phyloP scores from a whole-genome alignment of 2,329 filamentous ascomycete species.

The Exserohilum rostratum region DNA sequence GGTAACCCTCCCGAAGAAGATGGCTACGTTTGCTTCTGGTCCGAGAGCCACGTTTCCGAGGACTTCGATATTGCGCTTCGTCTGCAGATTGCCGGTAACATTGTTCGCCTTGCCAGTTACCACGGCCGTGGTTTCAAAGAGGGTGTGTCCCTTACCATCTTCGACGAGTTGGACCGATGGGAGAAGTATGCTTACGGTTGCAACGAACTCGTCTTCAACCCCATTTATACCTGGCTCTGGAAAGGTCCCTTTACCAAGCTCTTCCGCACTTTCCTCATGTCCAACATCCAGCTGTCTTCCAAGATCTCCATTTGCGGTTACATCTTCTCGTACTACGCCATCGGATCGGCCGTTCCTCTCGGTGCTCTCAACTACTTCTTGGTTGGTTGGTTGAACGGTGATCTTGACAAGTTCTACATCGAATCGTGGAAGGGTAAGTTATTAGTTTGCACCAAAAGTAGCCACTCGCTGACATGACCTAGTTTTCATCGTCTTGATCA shows the following conservation, averaged over 20 bases:
- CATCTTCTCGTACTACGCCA: conserved; percentile 72
- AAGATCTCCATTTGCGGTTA: conserved; percentile 74
- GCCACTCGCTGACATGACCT: conserved; percentile 43
- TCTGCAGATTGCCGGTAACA: conserved; percentile 70
- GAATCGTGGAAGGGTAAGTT: conserved; percentile 67
- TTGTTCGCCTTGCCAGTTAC: conserved; percentile 71
- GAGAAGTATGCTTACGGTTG: conserved; percentile 73
- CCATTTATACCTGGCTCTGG: conserved; percentile 65
- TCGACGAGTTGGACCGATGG: conserved; percentile 73
- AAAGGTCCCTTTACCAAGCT: conserved; percentile 68
- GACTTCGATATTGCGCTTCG: conserved; percentile 77
- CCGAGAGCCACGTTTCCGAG: conserved; percentile 75
- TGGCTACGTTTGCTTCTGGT: conserved; percentile 72
- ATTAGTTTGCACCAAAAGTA: too few relatives aligned
- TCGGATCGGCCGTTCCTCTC: conserved; percentile 68
- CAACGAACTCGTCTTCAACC: conserved; percentile 73
- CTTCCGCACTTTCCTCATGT: conserved; percentile 65
- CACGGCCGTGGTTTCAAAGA: conserved; percentile 73
- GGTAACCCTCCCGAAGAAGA: conserved; percentile 54
- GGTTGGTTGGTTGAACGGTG: conserved; percentile 72
- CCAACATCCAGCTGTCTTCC: conserved; percentile 66
- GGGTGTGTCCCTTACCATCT: conserved; percentile 73
- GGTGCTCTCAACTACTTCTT: conserved; percentile 72
- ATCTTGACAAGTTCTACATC: conserved; percentile 78
- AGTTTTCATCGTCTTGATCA: conserved; percentile 66